These are phyloP conservation scores for Saccharomyces pastorianus DNA, from an alignment of 1,139 yeast genomes.

Conservation along the genomic window DNA sequence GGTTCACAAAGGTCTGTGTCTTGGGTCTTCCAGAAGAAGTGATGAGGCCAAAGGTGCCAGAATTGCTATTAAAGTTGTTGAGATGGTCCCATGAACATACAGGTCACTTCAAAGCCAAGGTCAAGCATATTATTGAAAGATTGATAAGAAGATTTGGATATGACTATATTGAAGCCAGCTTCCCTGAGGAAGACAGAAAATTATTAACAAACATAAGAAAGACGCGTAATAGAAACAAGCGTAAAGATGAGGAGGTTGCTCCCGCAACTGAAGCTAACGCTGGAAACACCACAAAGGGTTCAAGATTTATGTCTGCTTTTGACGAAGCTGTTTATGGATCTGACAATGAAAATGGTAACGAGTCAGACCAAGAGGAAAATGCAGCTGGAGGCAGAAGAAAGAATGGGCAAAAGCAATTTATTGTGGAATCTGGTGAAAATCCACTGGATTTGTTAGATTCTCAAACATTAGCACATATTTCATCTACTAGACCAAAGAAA, in stretches of 20 bases:
- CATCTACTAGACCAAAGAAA: constrained; percentile 71
- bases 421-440: constrained; percentile 68
- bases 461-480: constrained; percentile 74
- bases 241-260: constrained; percentile 41
- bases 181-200: constrained; percentile 85
- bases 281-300: constrained; percentile 27
- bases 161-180: constrained; percentile 65
- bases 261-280: constrained; percentile 8
- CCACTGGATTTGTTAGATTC: constrained; percentile 88
- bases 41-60: constrained; percentile 58
- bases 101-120: constrained; percentile 87
- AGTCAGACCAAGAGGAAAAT: constrained; percentile 25
- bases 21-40: constrained; percentile 75
- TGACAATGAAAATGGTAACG: constrained; percentile 34
- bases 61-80: constrained; percentile 62
- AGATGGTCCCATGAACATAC: constrained; percentile 95
- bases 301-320: constrained; percentile 66
- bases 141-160: constrained; percentile 82
- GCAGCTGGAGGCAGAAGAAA: constrained; percentile 19
- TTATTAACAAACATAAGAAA: constrained; percentile 79
- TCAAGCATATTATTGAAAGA: constrained; percentile 87
- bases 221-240: constrained; percentile 73
- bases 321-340: constrained; percentile 58
- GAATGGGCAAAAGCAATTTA: constrained; percentile 45
- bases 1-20: constrained; percentile 87